Evolutionary conservation across 257 asterid species (phyloP), one percentile per base, ranked within the genome.

Genomic region (Verbascum thapsus): DNA sequence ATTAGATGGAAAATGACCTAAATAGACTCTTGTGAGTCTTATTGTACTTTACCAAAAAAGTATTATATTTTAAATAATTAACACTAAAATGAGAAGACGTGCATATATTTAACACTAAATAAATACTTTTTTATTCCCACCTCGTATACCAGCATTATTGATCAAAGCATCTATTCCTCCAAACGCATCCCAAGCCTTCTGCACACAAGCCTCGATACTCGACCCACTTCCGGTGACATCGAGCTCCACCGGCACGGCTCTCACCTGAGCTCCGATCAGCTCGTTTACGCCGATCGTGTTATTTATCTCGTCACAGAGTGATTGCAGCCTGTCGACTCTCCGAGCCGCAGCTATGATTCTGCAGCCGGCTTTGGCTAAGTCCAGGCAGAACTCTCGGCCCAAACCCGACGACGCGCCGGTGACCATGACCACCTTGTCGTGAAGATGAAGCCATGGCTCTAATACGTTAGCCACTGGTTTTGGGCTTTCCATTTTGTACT

Each of bases 121-220:
- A 26, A 26, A 26, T 26, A 26, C 68, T 18, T 48, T 13, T 26
- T 26, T 22, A 22, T 15, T 20, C 4, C 54, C 10, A 79, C 91
- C 89, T 80, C 86, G 71, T 34, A 84, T 10, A 20, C 88, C 94
- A 4, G 91, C 95, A 45, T 86, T 86, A 37, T 86, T 86, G 61
- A 86, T 68, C 74, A 86, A 73, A 53, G 58, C 88, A 65, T 84
- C 91, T 5, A 86, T 80, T 37, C 69, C 72, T 30, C 87, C 95
- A 41, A 84, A 86, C 0, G 81, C 84, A 19, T 72, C 81, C 90
- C 90, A 84, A 58, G 92, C 92, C 68, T 71, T 76, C 57, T 71
- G 60, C 35, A 80, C 92, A 0, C 83, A 68, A 9, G 78, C 76
- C 54, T 72, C 80, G 19, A 84, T 67, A 0, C 63, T 20, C 3